Evolutionary conservation across 768 basidiomycete species (phyloP).

Genomic region (Boletus bicolor): DNA sequence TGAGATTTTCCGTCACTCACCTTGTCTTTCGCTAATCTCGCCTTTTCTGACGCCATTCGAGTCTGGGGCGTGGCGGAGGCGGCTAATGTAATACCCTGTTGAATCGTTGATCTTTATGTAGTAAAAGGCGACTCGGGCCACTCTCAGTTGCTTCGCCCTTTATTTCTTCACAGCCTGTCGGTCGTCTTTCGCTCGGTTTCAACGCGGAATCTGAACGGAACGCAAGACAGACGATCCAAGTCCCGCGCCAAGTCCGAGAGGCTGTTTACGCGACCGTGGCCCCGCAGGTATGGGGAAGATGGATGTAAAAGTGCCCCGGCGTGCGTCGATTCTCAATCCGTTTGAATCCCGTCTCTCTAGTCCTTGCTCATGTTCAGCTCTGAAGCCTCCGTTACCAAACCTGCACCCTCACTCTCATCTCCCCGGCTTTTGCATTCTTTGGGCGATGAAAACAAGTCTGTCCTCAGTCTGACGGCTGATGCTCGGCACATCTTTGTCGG

Average conservation of each 20-base stretch:
- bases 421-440: slow-evolving; percentile 66
- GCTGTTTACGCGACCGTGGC: slow-evolving; percentile 1
- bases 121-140: background rate
- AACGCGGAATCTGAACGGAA: slow-evolving; percentile 1
- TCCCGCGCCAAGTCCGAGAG: background rate
- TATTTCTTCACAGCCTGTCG: background rate
- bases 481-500: slow-evolving; percentile 76
- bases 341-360: background rate
- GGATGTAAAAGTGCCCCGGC: slow-evolving; percentile 20
- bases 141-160: background rate
- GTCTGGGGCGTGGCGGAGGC: background rate
- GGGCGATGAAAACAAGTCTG: slow-evolving; percentile 65
- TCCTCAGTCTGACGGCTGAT: slow-evolving; percentile 74
- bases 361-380: slow-evolving; percentile 12
- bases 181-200: background rate
- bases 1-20: slow-evolving; percentile 1
- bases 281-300: background rate
- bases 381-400: slow-evolving; percentile 57
- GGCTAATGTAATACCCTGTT: background rate
- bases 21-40: slow-evolving; percentile 34
- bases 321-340: slow-evolving; percentile 18
- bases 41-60: slow-evolving; percentile 35
- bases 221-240: background rate
- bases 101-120: too few species aligned
- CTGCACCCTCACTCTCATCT: slow-evolving; percentile 43